Evolutionary conservation across 345 rosid genomes (phyloP).

Genomic region (Mangifera indica): DNA sequence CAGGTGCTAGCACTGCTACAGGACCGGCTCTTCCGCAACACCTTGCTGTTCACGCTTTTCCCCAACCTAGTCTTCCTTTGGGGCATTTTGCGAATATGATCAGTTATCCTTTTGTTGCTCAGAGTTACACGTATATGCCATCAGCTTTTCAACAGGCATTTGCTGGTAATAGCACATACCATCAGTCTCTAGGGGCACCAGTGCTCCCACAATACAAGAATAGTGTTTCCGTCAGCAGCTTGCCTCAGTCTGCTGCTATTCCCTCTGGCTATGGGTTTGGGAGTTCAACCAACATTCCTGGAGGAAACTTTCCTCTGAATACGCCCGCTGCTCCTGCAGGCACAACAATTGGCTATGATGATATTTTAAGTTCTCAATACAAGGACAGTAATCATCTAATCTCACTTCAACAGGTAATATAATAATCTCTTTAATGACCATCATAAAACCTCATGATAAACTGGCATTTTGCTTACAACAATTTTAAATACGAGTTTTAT

Average conservation of each 20-base stretch:
- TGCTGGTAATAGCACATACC: slow-evolving; percentile 76
- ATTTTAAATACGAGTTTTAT: not conserved
- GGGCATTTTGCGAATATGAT: slow-evolving; percentile 88
- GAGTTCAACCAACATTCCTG: slow-evolving; percentile 62
- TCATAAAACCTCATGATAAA: not conserved
- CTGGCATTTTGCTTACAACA: not conserved
- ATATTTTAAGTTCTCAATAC: slow-evolving; percentile 75
- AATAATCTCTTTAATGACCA: not conserved
- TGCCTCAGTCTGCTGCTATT: slow-evolving; percentile 83
- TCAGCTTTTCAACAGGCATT: slow-evolving; percentile 85
- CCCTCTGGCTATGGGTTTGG: slow-evolving; percentile 90
- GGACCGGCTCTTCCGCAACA: slow-evolving; percentile 86
- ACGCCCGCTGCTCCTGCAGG: slow-evolving; percentile 62
- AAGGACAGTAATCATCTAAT: slow-evolving; percentile 71
- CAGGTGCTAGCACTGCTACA: slow-evolving; percentile 60
- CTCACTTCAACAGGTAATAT: slow-evolving; percentile 72
- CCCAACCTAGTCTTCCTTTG: slow-evolving; percentile 83
- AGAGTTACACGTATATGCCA: slow-evolving; percentile 89
- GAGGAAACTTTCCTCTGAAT: slow-evolving; percentile 71
- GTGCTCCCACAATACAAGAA: slow-evolving; percentile 88
- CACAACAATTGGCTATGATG: slow-evolving; percentile 67
- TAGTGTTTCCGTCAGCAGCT: slow-evolving; percentile 67
- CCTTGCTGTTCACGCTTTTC: slow-evolving; percentile 84
- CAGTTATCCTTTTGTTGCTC: slow-evolving; percentile 82
- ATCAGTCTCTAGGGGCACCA: slow-evolving; percentile 81